A percentile compares a stretch with the other conserved stretches of the same genome.
phyloP scores from a whole-genome alignment of 345 rosid genomes.

The Moricandia arvensis region DNA sequence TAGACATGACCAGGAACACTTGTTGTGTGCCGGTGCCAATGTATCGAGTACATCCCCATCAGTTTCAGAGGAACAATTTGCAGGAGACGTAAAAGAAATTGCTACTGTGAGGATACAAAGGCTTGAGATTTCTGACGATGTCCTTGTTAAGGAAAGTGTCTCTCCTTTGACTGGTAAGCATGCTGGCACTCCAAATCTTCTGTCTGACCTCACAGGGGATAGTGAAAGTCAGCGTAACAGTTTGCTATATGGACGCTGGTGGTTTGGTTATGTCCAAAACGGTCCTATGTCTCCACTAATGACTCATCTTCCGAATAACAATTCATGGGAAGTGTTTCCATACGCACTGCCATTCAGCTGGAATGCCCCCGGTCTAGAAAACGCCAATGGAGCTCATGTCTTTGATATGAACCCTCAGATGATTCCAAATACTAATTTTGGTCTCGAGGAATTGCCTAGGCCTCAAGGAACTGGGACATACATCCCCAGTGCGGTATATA shows the following conservation, averaged over 20 bases:
- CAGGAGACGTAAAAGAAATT: conserved; percentile 51
- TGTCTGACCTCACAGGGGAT: conserved; percentile 71
- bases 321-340: conserved; percentile 59
- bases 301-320: conserved; percentile 52
- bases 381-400: conserved; percentile 43
- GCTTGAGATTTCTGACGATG: conserved; percentile 40
- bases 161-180: conserved; percentile 36
- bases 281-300: conserved; percentile 40
- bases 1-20: conserved; percentile 34
- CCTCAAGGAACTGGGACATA: conserved; percentile 89
- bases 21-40: conserved; percentile 1
- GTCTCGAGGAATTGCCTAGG: conserved; percentile 64
- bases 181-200: conserved; percentile 37
- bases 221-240: conserved; percentile 44
- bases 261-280: conserved; percentile 43
- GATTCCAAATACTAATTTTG: conserved; percentile 49
- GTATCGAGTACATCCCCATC: background rate
- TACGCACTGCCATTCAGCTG: conserved; percentile 48
- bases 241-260: conserved; percentile 49
- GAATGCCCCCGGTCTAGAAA: conserved; percentile 42
- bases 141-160: conserved; percentile 30
- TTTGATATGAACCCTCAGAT: conserved; percentile 50
- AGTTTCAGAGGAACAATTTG: too few species aligned
- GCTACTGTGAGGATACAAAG: conserved; percentile 46
- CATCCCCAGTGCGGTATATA: conserved; percentile 61